Base-by-base conservation (phyloP, 768 basidiomycete species). In the Leccinum pellstonianum region DNA sequence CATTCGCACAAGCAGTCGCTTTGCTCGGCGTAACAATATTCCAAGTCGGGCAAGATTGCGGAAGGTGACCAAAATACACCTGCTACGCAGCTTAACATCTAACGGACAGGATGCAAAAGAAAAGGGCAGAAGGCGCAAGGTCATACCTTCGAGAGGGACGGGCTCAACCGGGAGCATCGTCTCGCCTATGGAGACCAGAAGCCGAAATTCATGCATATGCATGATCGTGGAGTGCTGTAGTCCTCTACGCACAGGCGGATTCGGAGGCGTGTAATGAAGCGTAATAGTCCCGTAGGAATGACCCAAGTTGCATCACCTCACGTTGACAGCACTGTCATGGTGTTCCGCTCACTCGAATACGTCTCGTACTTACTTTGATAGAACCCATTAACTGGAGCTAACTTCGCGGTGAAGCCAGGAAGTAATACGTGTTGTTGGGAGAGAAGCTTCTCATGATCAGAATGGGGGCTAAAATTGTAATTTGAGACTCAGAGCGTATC, bases 21-120 rank as follows among this genome's bases (percentile, higher is more conserved):
- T 56, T 60, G 56, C 50, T 61, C 10, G 64, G 70, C 47, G 41
- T 62, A 10, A 61, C 61, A 8, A 71, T 64, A 43, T 65, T 67
- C 65, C 65, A 65, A 19, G 53, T 57, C 1, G 61, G 61, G 3
- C 33, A 56, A 43, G 70, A 69, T 48, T 70, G 67, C 6, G 70
- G 69, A 47, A 71, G 69, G 60, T 64, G 19, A 69, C 66, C 31
- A 70, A 49, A 52, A 69, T 48, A 33, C 65, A 65, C n/a, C 70
- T 69, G 23, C 49, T 29, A 7, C 19, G 12, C 17, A 6, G 25
- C 7, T 38, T 52, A 52, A n/a, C 19, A 12, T 57, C 25, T 19
- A 46, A 47, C 7, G 14, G 25, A 50, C 12, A 25, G 35, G 15
- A 12, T 9, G 19, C 14, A 5, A 25, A 53, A 49, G 59, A 52